phyloP scores from a whole-genome alignment of 768 basidiomycete species.

The Calocybe gangraenosa region DNA sequence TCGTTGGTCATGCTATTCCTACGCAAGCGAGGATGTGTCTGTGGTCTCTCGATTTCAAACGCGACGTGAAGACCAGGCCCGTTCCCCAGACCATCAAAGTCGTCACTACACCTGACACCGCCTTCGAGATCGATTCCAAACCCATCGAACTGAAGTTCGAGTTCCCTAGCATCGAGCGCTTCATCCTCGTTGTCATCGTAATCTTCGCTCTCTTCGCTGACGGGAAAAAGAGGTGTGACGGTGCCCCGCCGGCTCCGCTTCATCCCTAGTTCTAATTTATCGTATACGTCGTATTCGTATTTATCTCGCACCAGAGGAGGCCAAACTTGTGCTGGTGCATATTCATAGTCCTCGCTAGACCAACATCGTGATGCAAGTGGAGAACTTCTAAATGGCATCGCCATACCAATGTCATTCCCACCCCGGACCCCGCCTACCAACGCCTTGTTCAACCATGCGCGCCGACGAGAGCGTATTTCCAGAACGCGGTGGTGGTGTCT shows the following conservation, averaged over 20 bases:
- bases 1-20: slow-evolving; percentile 32
- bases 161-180: slow-evolving; percentile 21
- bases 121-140: slow-evolving; percentile 26
- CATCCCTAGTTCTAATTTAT: slow-evolving; percentile 9
- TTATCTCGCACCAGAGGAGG: not conserved
- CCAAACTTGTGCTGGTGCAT: slow-evolving; percentile 1
- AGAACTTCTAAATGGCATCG: slow-evolving; percentile 46
- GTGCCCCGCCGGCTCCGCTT: slow-evolving; percentile 12
- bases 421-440: slow-evolving; percentile 22
- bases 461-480: slow-evolving; percentile 54
- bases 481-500: slow-evolving; percentile 40
- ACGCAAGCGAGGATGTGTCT: slow-evolving; percentile 26
- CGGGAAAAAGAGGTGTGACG: slow-evolving; percentile 32
- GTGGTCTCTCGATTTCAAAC: slow-evolving; percentile 24
- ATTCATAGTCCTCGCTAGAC: slow-evolving; percentile 33
- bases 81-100: slow-evolving; percentile 9
- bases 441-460: slow-evolving; percentile 62
- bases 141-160: slow-evolving; percentile 27
- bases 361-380: slow-evolving; percentile 40
- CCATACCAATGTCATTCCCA: slow-evolving; percentile 37
- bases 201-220: slow-evolving; percentile 34
- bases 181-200: slow-evolving; percentile 18
- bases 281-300: slow-evolving; percentile 16
- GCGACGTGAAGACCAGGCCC: slow-evolving; percentile 10
- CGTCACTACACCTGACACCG: slow-evolving; percentile 17